Base-by-base conservation (phyloP, 371 early-diverging fungal genomes). In the Gilbertella persicaria region DNA sequence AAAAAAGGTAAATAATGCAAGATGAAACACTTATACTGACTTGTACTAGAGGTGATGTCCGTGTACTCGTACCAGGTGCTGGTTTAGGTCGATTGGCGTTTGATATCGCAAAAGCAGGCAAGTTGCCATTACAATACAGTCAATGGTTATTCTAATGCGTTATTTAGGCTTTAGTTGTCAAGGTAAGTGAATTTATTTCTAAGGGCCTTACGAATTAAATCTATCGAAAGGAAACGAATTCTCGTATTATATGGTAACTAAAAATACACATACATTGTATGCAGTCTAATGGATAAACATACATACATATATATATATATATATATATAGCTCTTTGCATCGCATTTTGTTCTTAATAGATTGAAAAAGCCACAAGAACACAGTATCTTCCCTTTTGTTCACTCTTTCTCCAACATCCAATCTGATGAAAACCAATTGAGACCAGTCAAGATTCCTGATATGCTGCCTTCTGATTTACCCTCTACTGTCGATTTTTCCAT, bases 31-130 rank as follows among this genome's bases (percentile, higher is more conserved):
- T n/a, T 26, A 28, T 43, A 13, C 26, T 45, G 23, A 45, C 12
- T 40, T 38, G n/a, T 6, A 39, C 14, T 20, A 41, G 87, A 56
- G 85, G 83, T 1, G 39, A 63, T 0, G 59, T 89, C 20, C 69
- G 77, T 45, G 86, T 93, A 2, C 76, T 95, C 13, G 92, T 93
- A 10, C 94, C 94, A 16, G 94, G 94, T 14, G 92, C 95, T 42
- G 95, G 97, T n/a, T 66, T 96, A 16, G 95, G 94, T 29, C 73
- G 97, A 29, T 71, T 96, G 53, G 92, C 92, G 4, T 92, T 80
- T 71, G 95, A 95, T 50, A 90, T 94, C 67, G 88, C 87, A 2
- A 78, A 76, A 17, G 46, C 59, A 65, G 90, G 88, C 75, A 67
- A 17, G 46, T 7, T 14, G 13, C 7, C 16, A 41, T 21, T 5